Conservation (phyloP, 306 rosid species). For the Glycyrrhiza uralensis region DNA sequence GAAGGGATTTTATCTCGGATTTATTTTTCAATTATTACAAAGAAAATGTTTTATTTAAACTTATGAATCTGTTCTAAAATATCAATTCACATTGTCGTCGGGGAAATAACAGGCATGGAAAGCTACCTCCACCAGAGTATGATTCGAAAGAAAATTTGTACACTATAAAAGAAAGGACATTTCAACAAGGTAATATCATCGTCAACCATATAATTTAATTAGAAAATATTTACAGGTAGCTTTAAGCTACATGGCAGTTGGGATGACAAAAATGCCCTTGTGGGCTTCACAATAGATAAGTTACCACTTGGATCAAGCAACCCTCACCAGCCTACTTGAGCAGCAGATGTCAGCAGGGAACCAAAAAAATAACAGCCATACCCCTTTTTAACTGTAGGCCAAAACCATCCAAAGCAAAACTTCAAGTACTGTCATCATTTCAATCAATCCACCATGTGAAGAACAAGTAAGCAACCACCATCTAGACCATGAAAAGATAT, state of each 20-base stretch:
- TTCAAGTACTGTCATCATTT: background rate
- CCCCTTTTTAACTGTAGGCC: background rate
- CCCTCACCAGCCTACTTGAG: conserved; percentile 10
- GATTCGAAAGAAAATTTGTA: background rate
- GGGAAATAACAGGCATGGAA: background rate
- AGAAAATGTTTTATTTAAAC: background rate
- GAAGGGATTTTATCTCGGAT: background rate
- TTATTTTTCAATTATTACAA: background rate
- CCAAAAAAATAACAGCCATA: conserved; percentile 22
- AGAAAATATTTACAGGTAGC: conserved; percentile 50
- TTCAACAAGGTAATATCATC: conserved; percentile 10
- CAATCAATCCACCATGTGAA: conserved; percentile 1
- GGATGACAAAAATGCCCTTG: conserved; percentile 39
- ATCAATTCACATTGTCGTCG: background rate
- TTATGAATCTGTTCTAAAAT: background rate
- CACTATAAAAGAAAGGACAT: background rate
- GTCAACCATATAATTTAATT: conserved; percentile 26
- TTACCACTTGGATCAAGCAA: conserved; percentile 18
- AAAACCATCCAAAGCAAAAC: conserved; percentile 12
- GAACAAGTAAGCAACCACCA: conserved; percentile 11
- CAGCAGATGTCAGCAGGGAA: conserved; percentile 19
- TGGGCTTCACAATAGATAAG: conserved; percentile 29
- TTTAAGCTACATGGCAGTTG: conserved; percentile 33
- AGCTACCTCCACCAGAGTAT: background rate
- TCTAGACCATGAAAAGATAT: conserved; percentile 88